A percentile compares a stretch with the other conserved stretches of the same genome.
Evolutionary conservation across 2,329 filamentous ascomycete genomes (phyloP).

Genomic region (Botrytis byssoidea): DNA sequence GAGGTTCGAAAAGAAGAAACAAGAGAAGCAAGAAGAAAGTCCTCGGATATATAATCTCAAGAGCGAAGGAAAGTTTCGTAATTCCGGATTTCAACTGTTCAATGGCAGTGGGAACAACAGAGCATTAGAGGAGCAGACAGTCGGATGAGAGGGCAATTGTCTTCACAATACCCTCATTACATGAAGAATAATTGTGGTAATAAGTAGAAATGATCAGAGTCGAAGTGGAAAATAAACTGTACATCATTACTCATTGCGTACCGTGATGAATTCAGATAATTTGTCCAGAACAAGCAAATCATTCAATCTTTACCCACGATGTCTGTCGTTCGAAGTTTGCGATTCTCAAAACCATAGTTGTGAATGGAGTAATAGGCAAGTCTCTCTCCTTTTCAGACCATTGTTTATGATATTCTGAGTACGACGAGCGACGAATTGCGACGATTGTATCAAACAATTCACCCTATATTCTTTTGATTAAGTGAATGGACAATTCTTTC

Average conservation of each 20-base stretch:
- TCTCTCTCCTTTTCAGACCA: background rate
- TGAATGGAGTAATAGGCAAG: background rate
- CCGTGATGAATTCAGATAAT: background rate
- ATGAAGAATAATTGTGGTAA: background rate
- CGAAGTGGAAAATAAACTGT: background rate
- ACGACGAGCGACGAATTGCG: background rate
- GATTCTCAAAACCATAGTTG: background rate
- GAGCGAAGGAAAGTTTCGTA: background rate
- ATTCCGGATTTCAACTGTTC: background rate
- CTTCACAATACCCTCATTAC: background rate
- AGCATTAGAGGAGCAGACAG: background rate
- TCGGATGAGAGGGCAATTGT: background rate
- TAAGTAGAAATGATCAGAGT: background rate
- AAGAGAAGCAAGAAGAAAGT: background rate
- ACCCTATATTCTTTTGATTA: background rate
- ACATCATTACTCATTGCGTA: background rate
- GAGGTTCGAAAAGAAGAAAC: slow-evolving; percentile 14
- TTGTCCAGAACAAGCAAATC: background rate
- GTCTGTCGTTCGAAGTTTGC: background rate
- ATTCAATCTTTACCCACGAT: background rate
- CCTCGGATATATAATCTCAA: background rate
- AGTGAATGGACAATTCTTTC: too few species aligned
- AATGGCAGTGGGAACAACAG: background rate
- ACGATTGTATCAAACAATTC: background rate
- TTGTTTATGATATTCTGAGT: background rate